Evolutionary conservation across 179 eudicot genomes (phyloP), one percentile per base, ranked within the genome.

Genomic region (Patellifolia procumbens): DNA sequence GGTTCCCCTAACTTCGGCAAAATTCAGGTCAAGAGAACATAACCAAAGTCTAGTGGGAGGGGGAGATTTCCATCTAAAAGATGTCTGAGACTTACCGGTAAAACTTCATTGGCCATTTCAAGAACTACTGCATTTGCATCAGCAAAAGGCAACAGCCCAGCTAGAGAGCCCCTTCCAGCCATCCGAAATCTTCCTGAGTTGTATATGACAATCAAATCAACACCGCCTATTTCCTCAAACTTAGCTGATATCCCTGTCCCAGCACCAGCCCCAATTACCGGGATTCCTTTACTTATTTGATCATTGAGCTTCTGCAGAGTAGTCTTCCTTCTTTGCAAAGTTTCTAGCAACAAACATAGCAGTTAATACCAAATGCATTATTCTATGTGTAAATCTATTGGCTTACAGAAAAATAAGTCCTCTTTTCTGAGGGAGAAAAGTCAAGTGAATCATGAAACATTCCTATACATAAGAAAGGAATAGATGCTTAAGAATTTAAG

Each of bases 171-270:
- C 70, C 99, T 91, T 83, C 99, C 99, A n/a, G 99, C 99, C 99
- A 95, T 95, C 52, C 99, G 86, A 77, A 95, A 95, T 75, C 97
- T 89, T 72, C 99, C 99, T 10, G 99, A 93, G 83, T 95, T 95
- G 84, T 95, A 93, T 73, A 95, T 76, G 56, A 95, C 89, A 39
- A 95, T 90, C 80, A 93, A 83, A 85, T 95, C 99, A 22, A 95
- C 92, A 11, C 99, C 99, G 60, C 99, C 99, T 63, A 84, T 96
- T 88, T 95, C 98, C 89, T 95, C 99, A 91, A 95, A 93, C 83
- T 95, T 95, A 43, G 99, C 99, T n/a, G 99, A 95, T 81, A 95
- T 95, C 64, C 99, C 99, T 51, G 98, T 95, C 73, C 99, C 99
- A 20, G 98, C 99, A 72, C 99, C 99, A 58, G 96, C 99, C 75